Conservation (phyloP, 192 early-diverging fungal genomes). For the Oehlia diaphana region DNA sequence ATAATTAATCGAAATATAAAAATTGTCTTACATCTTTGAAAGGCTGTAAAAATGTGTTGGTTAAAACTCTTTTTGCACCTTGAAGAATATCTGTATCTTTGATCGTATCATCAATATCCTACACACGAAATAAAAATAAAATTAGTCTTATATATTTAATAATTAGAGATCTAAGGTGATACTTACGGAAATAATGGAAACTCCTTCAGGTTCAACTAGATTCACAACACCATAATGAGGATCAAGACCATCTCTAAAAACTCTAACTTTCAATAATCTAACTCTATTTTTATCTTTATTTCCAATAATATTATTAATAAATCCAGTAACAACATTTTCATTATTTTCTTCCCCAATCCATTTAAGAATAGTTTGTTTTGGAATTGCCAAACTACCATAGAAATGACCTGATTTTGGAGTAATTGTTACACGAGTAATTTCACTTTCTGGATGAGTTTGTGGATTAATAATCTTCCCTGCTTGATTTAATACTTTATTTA, state of each 20-base stretch:
- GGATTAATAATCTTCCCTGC: neutral
- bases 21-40: slow-evolving; percentile 43
- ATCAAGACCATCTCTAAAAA: slow-evolving; percentile 28
- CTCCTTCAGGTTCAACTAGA: slow-evolving; percentile 67
- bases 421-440: neutral
- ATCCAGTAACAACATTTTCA: neutral
- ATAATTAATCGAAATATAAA: neutral
- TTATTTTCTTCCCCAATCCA: slow-evolving; percentile 2
- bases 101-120: slow-evolving; percentile 93
- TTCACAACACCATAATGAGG: slow-evolving; percentile 50
- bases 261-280: neutral
- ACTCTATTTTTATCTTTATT: neutral
- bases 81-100: slow-evolving; percentile 81
- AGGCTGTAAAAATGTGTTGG: slow-evolving; percentile 70
- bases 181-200: slow-evolving; percentile 73
- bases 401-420: neutral
- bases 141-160: too few relatives aligned
- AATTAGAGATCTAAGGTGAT: neutral
- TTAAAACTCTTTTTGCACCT: slow-evolving; percentile 65
- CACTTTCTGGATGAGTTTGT: neutral
- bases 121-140: too few relatives aligned
- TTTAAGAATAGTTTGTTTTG: neutral
- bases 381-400: neutral
- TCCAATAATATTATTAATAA: neutral
- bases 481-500: neutral